phyloP scores from a whole-genome alignment of 2,329 filamentous ascomycete genomes.

The Botrytis elliptica region DNA sequence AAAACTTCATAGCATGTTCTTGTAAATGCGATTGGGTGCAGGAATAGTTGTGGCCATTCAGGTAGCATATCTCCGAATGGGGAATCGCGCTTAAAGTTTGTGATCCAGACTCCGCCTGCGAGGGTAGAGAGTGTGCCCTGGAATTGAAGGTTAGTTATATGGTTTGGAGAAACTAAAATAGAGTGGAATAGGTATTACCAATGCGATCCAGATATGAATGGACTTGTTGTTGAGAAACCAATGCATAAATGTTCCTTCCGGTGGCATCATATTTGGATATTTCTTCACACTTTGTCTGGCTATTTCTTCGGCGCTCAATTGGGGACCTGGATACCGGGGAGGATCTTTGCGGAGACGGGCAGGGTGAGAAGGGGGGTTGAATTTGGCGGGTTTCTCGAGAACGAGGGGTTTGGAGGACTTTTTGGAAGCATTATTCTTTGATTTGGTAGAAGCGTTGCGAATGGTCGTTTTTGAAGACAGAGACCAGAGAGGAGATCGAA shows the following conservation, averaged over 20 bases:
- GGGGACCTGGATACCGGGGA: slow-evolving; percentile 69
- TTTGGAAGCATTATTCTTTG: slow-evolving; percentile 25
- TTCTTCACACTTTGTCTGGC: slow-evolving; percentile 64
- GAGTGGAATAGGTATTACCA: slow-evolving; percentile 55
- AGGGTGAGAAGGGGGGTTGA: slow-evolving; percentile 89
- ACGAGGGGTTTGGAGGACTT: slow-evolving; percentile 56
- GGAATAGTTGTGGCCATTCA: slow-evolving; percentile 63
- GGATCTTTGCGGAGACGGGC: slow-evolving; percentile 58
- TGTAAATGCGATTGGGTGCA: slow-evolving; percentile 67
- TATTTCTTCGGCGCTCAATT: slow-evolving; percentile 63
- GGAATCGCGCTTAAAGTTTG: slow-evolving; percentile 76
- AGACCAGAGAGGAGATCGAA: slow-evolving; percentile 57
- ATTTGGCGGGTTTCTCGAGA: slow-evolving; percentile 83
- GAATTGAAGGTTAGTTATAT: slow-evolving; percentile 7
- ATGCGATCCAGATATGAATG: slow-evolving; percentile 79
- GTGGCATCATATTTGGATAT: slow-evolving; percentile 89
- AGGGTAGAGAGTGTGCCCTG: slow-evolving; percentile 48
- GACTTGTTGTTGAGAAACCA: slow-evolving; percentile 77
- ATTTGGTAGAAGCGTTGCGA: slow-evolving; percentile 40
- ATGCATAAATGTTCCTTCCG: slow-evolving; percentile 76
- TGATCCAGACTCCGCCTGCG: slow-evolving; percentile 69
- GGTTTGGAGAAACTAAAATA: neutral
- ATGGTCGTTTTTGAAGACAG: slow-evolving; percentile 35
- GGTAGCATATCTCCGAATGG: slow-evolving; percentile 80
- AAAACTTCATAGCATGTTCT: slow-evolving; percentile 69